phyloP scores from a whole-genome alignment of 495 filamentous ascomycete species.

The Penicillium waksmanii region DNA sequence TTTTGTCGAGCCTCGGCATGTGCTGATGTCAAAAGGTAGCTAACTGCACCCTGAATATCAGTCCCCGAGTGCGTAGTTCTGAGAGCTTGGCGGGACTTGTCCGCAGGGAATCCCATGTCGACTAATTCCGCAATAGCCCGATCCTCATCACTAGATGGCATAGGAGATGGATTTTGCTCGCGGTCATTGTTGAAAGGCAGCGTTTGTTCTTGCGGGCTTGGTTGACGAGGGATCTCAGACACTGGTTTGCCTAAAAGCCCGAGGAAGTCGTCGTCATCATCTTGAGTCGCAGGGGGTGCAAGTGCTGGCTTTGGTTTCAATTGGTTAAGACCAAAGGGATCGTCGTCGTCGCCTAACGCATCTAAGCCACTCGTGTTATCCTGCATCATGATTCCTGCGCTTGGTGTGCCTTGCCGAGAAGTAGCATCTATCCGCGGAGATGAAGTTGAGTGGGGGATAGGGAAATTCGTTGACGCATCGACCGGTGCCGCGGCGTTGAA shows the following conservation, averaged over 20 bases:
- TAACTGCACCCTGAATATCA: constrained; percentile 85
- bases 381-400: constrained; percentile 28
- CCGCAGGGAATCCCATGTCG: constrained; percentile 90
- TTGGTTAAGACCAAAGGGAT: constrained; percentile 85
- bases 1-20: constrained; percentile 73
- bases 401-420: constrained; percentile 21
- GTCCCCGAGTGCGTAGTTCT: constrained; percentile 75
- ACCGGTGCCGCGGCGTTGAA: constrained; percentile 65
- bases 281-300: constrained; percentile 38
- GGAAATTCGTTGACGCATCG: constrained; percentile 64
- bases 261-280: constrained; percentile 80
- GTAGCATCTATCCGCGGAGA: constrained; percentile 32
- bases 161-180: constrained; percentile 41
- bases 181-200: constrained; percentile 50
- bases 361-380: constrained; percentile 25
- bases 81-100: constrained; percentile 78
- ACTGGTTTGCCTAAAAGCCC: constrained; percentile 86
- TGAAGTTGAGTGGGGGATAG: constrained; percentile 44
- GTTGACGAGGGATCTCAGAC: constrained; percentile 65
- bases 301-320: constrained; percentile 54
- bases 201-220: constrained; percentile 39
- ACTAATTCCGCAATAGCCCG: constrained; percentile 86
- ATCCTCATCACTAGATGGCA: constrained; percentile 66
- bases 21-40: constrained; percentile 88
- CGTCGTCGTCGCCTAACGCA: constrained; percentile 58